Evolutionary conservation across 2,329 filamentous ascomycete species (phyloP).

Genomic region (Neopestalotiopsis sp.): DNA sequence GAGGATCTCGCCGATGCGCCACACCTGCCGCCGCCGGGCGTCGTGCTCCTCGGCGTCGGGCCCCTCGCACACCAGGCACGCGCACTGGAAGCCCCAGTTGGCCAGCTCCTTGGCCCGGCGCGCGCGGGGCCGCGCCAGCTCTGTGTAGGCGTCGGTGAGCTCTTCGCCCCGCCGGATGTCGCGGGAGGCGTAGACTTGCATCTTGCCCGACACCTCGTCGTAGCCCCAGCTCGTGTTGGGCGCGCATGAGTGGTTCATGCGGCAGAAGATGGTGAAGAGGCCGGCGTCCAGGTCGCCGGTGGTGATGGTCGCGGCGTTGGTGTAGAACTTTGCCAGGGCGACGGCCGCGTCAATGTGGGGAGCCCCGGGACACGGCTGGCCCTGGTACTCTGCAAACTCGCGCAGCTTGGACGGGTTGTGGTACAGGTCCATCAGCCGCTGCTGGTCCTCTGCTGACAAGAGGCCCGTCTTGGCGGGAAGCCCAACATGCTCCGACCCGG

Average conservation of each 20-base stretch:
- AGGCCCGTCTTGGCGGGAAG: conserved; percentile 10
- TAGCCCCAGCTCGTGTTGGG: conserved; percentile 16
- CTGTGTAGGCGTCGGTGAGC: conserved; percentile 13
- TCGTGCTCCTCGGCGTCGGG: conserved; percentile 2
- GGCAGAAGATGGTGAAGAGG: conserved; percentile 16
- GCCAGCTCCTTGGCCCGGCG: conserved; percentile 10
- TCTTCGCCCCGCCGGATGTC: conserved; percentile 12
- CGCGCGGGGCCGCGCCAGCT: background rate
- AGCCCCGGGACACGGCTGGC: conserved; percentile 12
- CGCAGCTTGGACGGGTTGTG: conserved; percentile 10
- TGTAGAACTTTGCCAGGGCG: conserved; percentile 13
- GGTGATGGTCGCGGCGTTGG: conserved; percentile 13
- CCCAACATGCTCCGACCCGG: conserved; percentile 1
- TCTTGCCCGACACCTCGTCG: conserved; percentile 8
- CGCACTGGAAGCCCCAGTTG: conserved; percentile 13
- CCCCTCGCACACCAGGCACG: conserved; percentile 14
- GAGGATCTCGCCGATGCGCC: conserved; percentile 9
- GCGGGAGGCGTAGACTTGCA: conserved; percentile 18
- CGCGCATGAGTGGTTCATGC: conserved; percentile 18
- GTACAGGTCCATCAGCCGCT: conserved; percentile 10
- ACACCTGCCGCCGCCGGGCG: conserved; percentile 7
- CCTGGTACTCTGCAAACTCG: conserved; percentile 12
- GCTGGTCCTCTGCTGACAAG: background rate
- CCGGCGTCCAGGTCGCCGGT: conserved; percentile 13
- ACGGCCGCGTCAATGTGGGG: conserved; percentile 12